Conservation (phyloP, 805 yeast species). For the Wickerhamiella parazyma region DNA sequence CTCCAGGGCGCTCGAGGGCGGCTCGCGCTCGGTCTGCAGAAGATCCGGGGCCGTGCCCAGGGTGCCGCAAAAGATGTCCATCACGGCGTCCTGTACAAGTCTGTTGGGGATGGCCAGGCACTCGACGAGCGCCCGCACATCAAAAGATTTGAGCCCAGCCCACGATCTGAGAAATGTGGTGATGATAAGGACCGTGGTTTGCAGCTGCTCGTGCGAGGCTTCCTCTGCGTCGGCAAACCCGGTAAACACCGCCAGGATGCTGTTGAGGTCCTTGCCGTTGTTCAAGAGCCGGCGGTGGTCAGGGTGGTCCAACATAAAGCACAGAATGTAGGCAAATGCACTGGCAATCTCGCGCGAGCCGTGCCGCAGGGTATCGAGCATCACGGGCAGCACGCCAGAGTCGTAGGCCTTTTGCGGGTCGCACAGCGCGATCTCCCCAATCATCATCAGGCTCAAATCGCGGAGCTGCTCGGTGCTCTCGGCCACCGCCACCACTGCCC, state of each 20-base stretch:
- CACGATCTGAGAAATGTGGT: slow-evolving; percentile 52
- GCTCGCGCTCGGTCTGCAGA: slow-evolving; percentile 27
- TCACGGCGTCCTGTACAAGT: slow-evolving; percentile 39
- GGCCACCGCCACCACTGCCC: slow-evolving; percentile 50
- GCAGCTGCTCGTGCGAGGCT: slow-evolving; percentile 40
- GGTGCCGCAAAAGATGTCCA: slow-evolving; percentile 60
- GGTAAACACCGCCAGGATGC: slow-evolving; percentile 56
- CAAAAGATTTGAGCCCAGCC: slow-evolving; percentile 59
- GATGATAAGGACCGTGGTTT: slow-evolving; percentile 45
- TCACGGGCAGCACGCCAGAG: slow-evolving; percentile 33
- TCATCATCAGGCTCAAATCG: slow-evolving; percentile 37
- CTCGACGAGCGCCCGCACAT: slow-evolving; percentile 31
- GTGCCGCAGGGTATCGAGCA: slow-evolving; percentile 38
- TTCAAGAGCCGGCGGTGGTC: slow-evolving; percentile 39
- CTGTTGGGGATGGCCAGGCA: slow-evolving; percentile 26
- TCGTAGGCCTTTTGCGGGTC: slow-evolving; percentile 32
- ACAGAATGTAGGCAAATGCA: slow-evolving; percentile 34
- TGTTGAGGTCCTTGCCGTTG: slow-evolving; percentile 48
- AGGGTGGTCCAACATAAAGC: slow-evolving; percentile 46
- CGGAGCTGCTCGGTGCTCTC: slow-evolving; percentile 42
- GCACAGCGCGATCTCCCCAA: slow-evolving; percentile 37
- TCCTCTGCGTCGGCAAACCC: slow-evolving; percentile 38
- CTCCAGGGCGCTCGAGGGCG: slow-evolving; percentile 16
- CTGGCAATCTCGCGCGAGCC: slow-evolving; percentile 38
- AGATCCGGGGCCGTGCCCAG: slow-evolving; percentile 37